phyloP scores from a whole-genome alignment of 192 early-diverging fungal genomes.

The Phlyctochytrium planicorne region DNA sequence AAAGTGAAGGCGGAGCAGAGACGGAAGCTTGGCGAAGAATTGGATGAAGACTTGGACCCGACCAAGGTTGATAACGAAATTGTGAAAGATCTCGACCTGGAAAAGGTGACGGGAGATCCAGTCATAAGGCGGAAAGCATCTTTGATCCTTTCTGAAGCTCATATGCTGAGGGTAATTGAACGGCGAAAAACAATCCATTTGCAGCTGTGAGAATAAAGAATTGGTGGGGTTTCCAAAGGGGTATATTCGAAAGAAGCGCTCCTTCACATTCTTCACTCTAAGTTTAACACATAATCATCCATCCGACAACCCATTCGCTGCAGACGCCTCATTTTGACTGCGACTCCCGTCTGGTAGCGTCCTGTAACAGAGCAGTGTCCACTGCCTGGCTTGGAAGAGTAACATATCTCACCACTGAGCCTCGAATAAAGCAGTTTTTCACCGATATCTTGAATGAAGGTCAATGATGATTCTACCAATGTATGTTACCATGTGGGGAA shows the following conservation, averaged over 20 bases:
- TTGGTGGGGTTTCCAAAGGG: too few species aligned
- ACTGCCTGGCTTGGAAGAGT: constrained; percentile 82
- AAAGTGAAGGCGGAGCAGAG: constrained; percentile 1
- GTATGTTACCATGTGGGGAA: constrained; percentile 90
- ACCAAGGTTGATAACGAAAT: constrained; percentile 1
- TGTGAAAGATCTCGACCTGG: not conserved
- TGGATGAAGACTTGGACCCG: constrained; percentile 9
- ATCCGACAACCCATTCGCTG: too few species aligned
- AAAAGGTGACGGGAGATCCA: not conserved
- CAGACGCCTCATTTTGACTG: too few species aligned
- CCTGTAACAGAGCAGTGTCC: constrained; percentile 94
- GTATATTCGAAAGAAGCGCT: too few species aligned
- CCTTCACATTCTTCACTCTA: too few species aligned
- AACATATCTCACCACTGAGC: constrained; percentile 98
- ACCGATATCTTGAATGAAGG: constrained; percentile 70
- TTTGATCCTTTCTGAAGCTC: constrained; percentile 9
- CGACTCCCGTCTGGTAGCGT: constrained; percentile 92
- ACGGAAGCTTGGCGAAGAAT: not conserved
- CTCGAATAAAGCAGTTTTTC: constrained; percentile 99
- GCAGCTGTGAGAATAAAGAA: too few species aligned
- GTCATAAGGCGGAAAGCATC: not conserved
- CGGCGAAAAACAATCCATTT: constrained; percentile 22
- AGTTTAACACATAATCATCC: too few species aligned
- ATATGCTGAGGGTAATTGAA: constrained; percentile 26
- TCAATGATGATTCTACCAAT: not conserved